Percentiles rank a stretch among this genome's conserved stretches.
phyloP scores from a whole-genome alignment of 2,329 filamentous ascomycete genomes.

The Pseudogymnoascus sp. region DNA sequence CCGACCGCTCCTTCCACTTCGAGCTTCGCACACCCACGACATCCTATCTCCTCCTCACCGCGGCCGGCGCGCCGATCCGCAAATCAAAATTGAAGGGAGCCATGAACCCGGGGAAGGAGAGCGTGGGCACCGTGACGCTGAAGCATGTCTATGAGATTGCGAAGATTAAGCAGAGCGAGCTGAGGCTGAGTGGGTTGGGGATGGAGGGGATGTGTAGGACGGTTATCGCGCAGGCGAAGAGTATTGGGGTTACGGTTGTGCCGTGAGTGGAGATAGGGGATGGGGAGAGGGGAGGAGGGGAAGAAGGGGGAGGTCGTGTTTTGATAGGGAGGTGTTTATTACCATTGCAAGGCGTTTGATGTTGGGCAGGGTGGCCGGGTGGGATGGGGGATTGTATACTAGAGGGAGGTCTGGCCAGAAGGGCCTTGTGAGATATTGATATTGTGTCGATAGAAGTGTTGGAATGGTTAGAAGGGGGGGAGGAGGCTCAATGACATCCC shows the following conservation, averaged over 20 bases:
- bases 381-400: background rate
- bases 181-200: conserved; percentile 62
- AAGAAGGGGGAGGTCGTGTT: background rate
- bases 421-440: background rate
- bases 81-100: conserved; percentile 77
- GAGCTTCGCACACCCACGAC: conserved; percentile 92
- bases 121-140: conserved; percentile 75
- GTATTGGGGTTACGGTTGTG: conserved; percentile 65
- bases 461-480: background rate
- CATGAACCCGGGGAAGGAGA: conserved; percentile 64
- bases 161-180: conserved; percentile 82
- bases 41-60: conserved; percentile 77
- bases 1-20: conserved; percentile 89
- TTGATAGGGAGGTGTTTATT: conserved; percentile 10
- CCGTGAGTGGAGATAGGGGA: conserved; percentile 35
- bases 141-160: conserved; percentile 98
- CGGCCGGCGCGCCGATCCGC: conserved; percentile 62
- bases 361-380: background rate
- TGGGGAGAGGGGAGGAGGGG: background rate
- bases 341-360: conserved; percentile 26
- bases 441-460: background rate
- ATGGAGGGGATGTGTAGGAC: conserved; percentile 65
- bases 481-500: background rate
- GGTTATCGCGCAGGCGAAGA: conserved; percentile 67
- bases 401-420: background rate